Evolutionary conservation across 306 rosid genomes (phyloP), one percentile per base, ranked within the genome.

Genomic region (Sesbania bispinosa): DNA sequence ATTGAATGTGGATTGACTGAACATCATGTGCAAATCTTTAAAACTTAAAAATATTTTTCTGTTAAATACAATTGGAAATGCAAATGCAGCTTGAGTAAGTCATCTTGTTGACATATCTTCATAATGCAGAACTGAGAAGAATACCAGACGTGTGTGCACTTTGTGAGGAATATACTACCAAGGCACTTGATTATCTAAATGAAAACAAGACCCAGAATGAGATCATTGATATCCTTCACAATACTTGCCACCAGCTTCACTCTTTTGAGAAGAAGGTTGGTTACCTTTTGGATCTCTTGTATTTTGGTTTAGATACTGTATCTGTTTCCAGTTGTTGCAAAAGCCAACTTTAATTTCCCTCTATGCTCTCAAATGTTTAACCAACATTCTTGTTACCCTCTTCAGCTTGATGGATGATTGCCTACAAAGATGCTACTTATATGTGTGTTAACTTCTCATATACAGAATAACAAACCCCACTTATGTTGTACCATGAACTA

Each of bases 151-250:
- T 87, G 46, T 93, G 98, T 77, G 68, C 80, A 74, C 88, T 90
- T 80, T 93, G 98, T 41, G 84, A 85, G 85, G 86, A 88, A 78
- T 93, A 85, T 76, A 72, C 87, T 63, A 18, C 77, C 54, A 82
- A 83, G 85, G 94, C 97, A 52, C 71, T 90, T 54, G 85, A 85
- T 16, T 90, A 88, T 85, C 53, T 93, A 50, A 64, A 63, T 14
- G 80, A 78, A 77, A 87, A 90, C 81, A 83, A 88, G 71, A 93
- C 96, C 52, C 88, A 88, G 78, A 43, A 59, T 0, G 96, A 93
- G 88, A 73, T 93, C 65, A 71, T 78, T 79, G 89, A 14, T 42
- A 2, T 23, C 45, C 94, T 90, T 75, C 92, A 77, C 41, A 39
- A 58, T 6, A 8, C 80, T 63, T 93, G 97, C 79, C 11, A 51